Conservation (phyloP, 192 early-diverging fungal genomes). For the Chytriomyces hyalinus region DNA sequence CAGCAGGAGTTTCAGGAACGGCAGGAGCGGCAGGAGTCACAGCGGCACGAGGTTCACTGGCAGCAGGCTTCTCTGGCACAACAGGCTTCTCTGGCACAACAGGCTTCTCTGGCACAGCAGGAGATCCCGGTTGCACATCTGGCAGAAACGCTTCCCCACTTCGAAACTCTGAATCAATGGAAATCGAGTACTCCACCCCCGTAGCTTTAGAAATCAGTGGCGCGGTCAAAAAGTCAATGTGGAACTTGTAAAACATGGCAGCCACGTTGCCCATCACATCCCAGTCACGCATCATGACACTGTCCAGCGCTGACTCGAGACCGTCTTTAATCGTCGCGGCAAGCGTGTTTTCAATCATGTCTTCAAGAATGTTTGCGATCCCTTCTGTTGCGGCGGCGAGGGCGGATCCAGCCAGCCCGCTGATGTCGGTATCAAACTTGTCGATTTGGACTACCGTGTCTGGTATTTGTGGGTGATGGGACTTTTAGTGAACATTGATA, state of each 20-base stretch:
- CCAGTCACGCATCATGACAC: slow-evolving; percentile 16
- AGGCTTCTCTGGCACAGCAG: too few species aligned
- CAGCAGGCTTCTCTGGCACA: too few species aligned
- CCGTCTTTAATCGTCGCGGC: neutral
- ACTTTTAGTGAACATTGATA: neutral
- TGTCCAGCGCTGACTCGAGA: slow-evolving; percentile 7
- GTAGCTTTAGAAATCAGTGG: slow-evolving; percentile 13
- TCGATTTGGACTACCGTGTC: neutral
- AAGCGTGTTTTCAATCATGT: neutral
- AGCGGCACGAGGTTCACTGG: too few species aligned
- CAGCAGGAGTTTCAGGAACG: too few species aligned
- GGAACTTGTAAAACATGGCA: slow-evolving; percentile 18
- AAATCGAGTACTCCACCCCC: slow-evolving; percentile 29
- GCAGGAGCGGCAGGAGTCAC: too few species aligned
- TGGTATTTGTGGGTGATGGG: neutral
- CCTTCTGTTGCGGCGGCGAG: slow-evolving; percentile 2
- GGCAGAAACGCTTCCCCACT: neutral
- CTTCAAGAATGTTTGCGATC: slow-evolving; percentile 6
- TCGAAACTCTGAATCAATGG: slow-evolving; percentile 1
- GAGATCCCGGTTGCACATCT: neutral
- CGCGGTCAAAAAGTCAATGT: slow-evolving; percentile 13
- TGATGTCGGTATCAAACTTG: slow-evolving; percentile 23
- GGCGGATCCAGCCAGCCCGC: neutral
- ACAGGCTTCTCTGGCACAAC: too few species aligned
- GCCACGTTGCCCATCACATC: slow-evolving; percentile 23